phyloP scores from a whole-genome alignment of 768 basidiomycete genomes.

The Mycena rebaudengoi region DNA sequence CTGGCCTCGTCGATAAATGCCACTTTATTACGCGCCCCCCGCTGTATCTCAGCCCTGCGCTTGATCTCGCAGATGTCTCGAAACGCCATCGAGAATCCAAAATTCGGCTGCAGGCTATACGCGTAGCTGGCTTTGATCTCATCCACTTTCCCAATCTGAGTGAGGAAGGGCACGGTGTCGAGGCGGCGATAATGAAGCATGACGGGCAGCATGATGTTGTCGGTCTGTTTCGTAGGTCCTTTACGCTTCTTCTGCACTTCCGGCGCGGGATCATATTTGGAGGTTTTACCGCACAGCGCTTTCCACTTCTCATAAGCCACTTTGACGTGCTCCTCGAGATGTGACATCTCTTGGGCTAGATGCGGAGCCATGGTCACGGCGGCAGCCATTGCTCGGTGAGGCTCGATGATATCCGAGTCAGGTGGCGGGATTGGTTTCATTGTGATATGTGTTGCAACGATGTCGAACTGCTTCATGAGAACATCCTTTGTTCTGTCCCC shows the following conservation, averaged over 20 bases:
- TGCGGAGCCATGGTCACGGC: background rate
- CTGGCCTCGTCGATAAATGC: conserved; percentile 4
- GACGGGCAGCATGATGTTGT: conserved; percentile 10
- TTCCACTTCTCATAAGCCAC: background rate
- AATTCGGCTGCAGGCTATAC: conserved; percentile 28
- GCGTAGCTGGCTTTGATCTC: conserved; percentile 50
- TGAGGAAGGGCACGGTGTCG: conserved; percentile 9
- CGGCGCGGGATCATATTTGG: background rate
- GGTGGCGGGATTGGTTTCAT: background rate
- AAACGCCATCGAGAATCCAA: conserved; percentile 52
- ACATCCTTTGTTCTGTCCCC: background rate
- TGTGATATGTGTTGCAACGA: background rate
- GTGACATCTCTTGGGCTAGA: too few relatives aligned
- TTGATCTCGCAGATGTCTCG: conserved; percentile 49
- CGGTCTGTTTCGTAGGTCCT: background rate
- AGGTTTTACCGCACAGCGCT: background rate
- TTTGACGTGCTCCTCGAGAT: background rate
- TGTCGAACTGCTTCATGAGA: conserved; percentile 5
- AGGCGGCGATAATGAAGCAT: conserved; percentile 15
- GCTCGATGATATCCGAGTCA: background rate
- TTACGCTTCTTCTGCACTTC: background rate
- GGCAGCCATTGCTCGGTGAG: background rate
- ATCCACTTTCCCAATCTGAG: conserved; percentile 20
- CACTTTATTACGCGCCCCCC: conserved; percentile 5
- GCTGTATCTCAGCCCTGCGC: conserved; percentile 36